Conservation (phyloP, 2,329 filamentous ascomycete species). For the Botrytis fabae region DNA sequence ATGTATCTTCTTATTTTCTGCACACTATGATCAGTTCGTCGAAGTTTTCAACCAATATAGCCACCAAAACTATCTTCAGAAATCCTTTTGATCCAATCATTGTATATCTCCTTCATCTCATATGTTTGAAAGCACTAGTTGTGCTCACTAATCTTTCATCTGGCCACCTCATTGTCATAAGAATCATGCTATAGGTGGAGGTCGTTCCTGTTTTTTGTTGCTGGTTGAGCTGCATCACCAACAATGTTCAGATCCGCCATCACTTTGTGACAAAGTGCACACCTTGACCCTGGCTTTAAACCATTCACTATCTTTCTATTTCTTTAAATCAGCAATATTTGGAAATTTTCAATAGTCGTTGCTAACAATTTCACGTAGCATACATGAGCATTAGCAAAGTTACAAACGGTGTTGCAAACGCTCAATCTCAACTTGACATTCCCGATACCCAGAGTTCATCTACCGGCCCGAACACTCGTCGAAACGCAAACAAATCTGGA, state of each 20-base stretch:
- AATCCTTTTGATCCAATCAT: background rate
- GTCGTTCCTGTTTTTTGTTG: background rate
- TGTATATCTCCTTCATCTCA: background rate
- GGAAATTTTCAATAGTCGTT: background rate
- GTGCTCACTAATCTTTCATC: background rate
- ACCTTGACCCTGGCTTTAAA: too few relatives aligned
- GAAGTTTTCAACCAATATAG: background rate
- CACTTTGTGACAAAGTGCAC: background rate
- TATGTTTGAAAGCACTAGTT: background rate
- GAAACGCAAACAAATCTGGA: background rate
- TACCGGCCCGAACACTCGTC: background rate
- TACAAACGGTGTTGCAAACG: background rate
- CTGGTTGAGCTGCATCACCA: background rate
- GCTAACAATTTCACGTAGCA: slow-evolving; percentile 7
- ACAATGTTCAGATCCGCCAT: background rate
- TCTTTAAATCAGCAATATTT: background rate
- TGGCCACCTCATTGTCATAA: background rate
- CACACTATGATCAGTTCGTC: background rate
- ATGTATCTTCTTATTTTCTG: background rate
- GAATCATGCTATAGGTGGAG: background rate
- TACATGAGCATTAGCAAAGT: slow-evolving; percentile 4
- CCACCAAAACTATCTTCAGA: background rate
- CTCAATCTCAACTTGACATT: background rate
- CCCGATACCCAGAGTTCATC: background rate
- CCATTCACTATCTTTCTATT: background rate